Evolutionary conservation across 495 filamentous ascomycete genomes (phyloP).

Genomic region (Penicillium fimorum): DNA sequence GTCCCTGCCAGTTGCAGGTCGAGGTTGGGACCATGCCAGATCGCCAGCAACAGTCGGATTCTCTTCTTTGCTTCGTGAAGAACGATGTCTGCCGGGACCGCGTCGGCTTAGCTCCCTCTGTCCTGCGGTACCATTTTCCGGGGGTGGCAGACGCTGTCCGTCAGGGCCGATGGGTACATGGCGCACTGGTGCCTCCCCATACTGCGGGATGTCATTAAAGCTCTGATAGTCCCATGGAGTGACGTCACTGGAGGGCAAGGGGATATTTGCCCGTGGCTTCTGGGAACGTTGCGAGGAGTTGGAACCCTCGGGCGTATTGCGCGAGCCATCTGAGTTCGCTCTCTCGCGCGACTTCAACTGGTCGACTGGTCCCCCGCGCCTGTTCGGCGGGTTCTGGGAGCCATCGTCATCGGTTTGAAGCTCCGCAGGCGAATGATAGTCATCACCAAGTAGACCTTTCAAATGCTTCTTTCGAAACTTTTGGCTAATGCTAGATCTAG

Average conservation of each 20-base stretch:
- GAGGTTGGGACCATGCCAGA: conserved; percentile 43
- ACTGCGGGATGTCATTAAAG: conserved; percentile 75
- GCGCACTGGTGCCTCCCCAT: conserved; percentile 79
- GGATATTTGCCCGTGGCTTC: conserved; percentile 63
- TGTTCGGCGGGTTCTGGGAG: conserved; percentile 12
- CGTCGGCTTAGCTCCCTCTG: conserved; percentile 54
- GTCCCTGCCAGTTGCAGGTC: conserved; percentile 67
- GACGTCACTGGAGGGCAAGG: conserved; percentile 89
- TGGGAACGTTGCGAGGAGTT: conserved; percentile 67
- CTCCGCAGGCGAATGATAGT: conserved; percentile 58
- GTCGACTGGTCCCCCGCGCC: conserved; percentile 50
- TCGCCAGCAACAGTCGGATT: conserved; percentile 49
- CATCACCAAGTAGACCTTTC: conserved; percentile 86
- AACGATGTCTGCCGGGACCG: conserved; percentile 70
- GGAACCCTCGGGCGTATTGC: conserved; percentile 23
- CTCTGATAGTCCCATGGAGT: conserved; percentile 96
- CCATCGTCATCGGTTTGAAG: conserved; percentile 71
- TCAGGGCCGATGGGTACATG: conserved; percentile 69
- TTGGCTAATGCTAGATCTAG: conserved; percentile 71
- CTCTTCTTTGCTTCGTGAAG: conserved; percentile 72
- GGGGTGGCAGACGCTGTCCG: conserved; percentile 58
- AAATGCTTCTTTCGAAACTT: conserved; percentile 67
- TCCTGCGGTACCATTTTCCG: conserved; percentile 32
- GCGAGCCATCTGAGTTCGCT: conserved; percentile 66
- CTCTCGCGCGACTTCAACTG: conserved; percentile 60